phyloP scores from a whole-genome alignment of 169 alveolate species.

The Theileria sp. region DNA sequence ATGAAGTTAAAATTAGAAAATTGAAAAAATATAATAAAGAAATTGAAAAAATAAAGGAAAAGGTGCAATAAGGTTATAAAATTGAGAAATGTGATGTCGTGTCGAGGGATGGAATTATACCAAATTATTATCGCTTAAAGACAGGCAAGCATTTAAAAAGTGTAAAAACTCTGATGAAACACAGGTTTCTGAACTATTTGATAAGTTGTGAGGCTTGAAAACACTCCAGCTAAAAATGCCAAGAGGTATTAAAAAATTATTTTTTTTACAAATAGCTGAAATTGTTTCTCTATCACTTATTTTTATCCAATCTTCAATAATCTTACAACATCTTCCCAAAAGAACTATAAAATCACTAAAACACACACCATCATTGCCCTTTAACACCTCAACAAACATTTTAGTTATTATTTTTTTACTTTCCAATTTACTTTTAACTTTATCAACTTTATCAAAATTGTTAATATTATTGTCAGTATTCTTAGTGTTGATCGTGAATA shows the following conservation, averaged over 20 bases:
- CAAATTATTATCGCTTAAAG: not conserved
- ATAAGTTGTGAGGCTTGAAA: slow-evolving; percentile 45
- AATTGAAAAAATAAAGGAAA: not conserved
- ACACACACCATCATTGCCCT: slow-evolving; percentile 53
- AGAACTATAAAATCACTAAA: slow-evolving; percentile 41
- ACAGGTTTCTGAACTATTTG: slow-evolving; percentile 43
- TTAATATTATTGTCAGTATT: not conserved
- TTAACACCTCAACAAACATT: slow-evolving; percentile 27
- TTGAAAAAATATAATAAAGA: not conserved
- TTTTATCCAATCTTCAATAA: slow-evolving; percentile 48
- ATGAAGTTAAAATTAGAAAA: not conserved
- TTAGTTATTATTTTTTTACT: not conserved
- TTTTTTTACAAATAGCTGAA: slow-evolving; percentile 24
- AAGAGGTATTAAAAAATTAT: not conserved
- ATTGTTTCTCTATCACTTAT: slow-evolving; percentile 54
- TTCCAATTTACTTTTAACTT: not conserved
- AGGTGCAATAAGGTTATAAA: not conserved
- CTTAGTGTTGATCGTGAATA: not conserved
- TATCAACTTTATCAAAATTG: not conserved
- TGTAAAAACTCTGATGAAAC: slow-evolving; percentile 21
- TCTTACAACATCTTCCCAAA: slow-evolving; percentile 49
- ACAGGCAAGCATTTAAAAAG: not conserved
- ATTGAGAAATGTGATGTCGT: not conserved
- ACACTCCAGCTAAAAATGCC: not conserved
- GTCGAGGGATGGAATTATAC: not conserved